Evolutionary conservation across 2,329 filamentous ascomycete genomes (phyloP).

Genomic region (Sporothrix brasiliensis): DNA sequence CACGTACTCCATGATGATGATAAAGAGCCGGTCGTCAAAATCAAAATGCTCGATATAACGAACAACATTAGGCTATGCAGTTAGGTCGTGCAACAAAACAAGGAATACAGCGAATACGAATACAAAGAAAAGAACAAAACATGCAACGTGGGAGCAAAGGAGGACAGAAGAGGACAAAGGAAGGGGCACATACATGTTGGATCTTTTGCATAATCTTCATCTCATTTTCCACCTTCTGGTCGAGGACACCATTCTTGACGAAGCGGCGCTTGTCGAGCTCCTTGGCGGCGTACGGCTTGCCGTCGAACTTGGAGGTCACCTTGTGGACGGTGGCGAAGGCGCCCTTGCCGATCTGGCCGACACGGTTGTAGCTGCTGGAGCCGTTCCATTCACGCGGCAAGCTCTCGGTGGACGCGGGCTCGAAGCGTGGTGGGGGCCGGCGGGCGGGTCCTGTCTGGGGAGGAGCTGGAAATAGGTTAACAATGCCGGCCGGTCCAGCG

Average conservation of each 20-base stretch:
- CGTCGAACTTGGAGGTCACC: constrained; percentile 82
- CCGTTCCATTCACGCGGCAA: constrained; percentile 74
- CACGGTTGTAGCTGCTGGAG: constrained; percentile 79
- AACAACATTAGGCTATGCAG: constrained; percentile 76
- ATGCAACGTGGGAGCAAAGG: too few species aligned
- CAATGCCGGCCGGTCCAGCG: constrained; percentile 53
- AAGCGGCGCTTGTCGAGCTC: constrained; percentile 92
- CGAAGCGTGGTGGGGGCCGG: constrained; percentile 30
- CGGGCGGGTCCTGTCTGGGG: constrained; percentile 6
- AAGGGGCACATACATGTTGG: constrained; percentile 66
- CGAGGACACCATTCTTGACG: constrained; percentile 86
- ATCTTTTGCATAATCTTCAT: constrained; percentile 93
- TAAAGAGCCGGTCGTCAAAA: constrained; percentile 78
- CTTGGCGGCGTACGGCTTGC: constrained; percentile 84
- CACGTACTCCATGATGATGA: constrained; percentile 96
- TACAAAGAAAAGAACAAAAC: too few species aligned
- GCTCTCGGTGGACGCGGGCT: constrained; percentile 42
- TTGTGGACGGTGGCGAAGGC: constrained; percentile 95
- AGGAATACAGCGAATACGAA: too few species aligned
- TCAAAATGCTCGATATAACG: constrained; percentile 88
- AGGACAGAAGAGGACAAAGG: background rate
- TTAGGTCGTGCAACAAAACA: background rate
- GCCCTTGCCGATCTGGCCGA: constrained; percentile 82
- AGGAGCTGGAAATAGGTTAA: constrained; percentile 41
- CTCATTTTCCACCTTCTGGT: constrained; percentile 93